Evolutionary conservation across 192 early-diverging fungal genomes (phyloP), one percentile per base, ranked within the genome.

Genomic region (Podila verticillata): DNA sequence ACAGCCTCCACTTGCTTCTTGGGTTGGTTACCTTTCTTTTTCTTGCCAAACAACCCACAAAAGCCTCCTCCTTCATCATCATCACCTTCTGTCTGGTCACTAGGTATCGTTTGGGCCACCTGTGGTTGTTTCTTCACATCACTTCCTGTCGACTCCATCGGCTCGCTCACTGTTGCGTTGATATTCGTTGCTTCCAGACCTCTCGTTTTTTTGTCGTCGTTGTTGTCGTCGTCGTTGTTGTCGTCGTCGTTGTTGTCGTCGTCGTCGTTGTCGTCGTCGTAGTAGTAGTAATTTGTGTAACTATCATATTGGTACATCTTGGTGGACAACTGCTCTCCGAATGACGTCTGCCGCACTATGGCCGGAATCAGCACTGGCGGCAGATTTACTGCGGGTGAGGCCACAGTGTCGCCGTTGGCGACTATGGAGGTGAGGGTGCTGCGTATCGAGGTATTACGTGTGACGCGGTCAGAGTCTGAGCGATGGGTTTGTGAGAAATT

Each of bases 1-100:
- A 93, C 88, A 61, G 85, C 36, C 9, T 85, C 87, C 29, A 75
- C 49, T 68, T 83, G 84, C 26, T 84, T 75, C 58, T 84, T 85
- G 13, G 34, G 13, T 32, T 61, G 22, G 5, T 15, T 7, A 15
- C 22, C 29, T 35, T 61, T 32, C 31, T 61, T 61, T 20, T 32
- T 61, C 60, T 30, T 20, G 19, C 60, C 32, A 61, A 59, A 59
- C 26, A 20, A 31, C 22, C 20, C 24, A 22, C 15, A 26, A 28
- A 59, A 28, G 26, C 29, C 30, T 34, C 60, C 60, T 7, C 60
- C 32, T 28, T 32, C 31, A 10, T 32, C 13, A 35, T 35, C 60
- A 32, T 19, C 17, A 17, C 31, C 31, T 7, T 7, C 7, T 1
- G 17, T 6, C 22, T 22, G 20, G 49, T 51, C 49, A 13, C 49